phyloP scores from a whole-genome alignment of 2,329 filamentous ascomycete genomes.

The Diplodia scrobiculata region DNA sequence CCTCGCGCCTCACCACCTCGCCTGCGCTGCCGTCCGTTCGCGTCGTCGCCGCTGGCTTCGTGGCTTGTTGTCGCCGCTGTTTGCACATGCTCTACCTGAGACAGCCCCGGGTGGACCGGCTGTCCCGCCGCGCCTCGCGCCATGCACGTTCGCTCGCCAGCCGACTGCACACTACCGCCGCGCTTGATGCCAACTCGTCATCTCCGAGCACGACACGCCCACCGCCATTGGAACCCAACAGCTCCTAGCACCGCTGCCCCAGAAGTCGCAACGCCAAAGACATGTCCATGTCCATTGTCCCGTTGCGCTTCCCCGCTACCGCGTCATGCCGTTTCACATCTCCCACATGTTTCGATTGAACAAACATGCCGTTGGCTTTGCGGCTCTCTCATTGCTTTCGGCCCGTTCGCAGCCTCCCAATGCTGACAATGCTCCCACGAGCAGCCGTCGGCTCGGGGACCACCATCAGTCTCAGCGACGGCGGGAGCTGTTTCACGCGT shows the following conservation, averaged over 20 bases:
- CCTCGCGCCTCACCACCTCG: background rate
- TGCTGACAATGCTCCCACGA: too few species aligned
- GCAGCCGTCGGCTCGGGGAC: too few species aligned
- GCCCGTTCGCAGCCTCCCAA: too few species aligned
- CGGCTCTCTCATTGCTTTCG: background rate
- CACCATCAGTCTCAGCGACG: too few species aligned
- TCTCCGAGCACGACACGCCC: background rate
- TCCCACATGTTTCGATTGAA: background rate
- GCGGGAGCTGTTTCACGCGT: too few species aligned
- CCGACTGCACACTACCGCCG: background rate
- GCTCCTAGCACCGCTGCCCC: too few species aligned
- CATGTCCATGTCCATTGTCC: too few species aligned
- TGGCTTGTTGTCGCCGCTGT: background rate
- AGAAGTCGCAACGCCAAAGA: too few species aligned
- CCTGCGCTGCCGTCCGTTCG: background rate
- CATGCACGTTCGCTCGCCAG: background rate
- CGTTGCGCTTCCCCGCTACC: too few species aligned
- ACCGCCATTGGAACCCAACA: background rate
- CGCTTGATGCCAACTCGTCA: background rate
- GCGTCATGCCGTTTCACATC: background rate
- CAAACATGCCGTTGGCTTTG: background rate
- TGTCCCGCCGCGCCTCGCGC: background rate
- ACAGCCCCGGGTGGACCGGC: slow-evolving; percentile 3
- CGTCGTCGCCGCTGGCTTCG: background rate
- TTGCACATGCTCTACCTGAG: slow-evolving; percentile 5